A percentile compares a stretch with the other conserved stretches of the same genome.
phyloP scores from a whole-genome alignment of 148 eudicot species.

The Heliosperma pusillum region DNA sequence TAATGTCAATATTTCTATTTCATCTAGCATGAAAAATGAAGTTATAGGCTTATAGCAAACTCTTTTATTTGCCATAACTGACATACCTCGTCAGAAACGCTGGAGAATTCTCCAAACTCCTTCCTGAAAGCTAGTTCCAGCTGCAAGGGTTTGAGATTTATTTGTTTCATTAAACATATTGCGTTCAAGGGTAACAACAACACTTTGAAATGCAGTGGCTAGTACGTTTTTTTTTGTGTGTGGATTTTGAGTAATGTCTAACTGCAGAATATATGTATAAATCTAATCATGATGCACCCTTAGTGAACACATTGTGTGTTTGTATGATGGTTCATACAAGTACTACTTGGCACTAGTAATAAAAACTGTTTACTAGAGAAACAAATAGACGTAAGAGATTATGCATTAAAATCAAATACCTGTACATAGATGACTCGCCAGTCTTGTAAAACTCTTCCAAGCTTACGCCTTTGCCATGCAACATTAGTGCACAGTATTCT shows the following conservation, averaged over 20 bases:
- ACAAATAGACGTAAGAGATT: background rate
- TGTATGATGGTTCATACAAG: background rate
- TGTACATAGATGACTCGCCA: constrained; percentile 86
- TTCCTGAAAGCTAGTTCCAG: constrained; percentile 78
- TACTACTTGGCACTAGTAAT: background rate
- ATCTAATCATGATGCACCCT: too few relatives aligned
- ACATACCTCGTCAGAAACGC: constrained; percentile 67
- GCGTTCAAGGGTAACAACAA: too few relatives aligned
- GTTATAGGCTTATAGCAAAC: too few relatives aligned
- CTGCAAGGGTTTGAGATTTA: constrained; percentile 34
- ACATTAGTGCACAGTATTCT: constrained; percentile 81
- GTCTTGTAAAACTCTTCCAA: constrained; percentile 92
- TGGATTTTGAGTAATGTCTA: too few relatives aligned
- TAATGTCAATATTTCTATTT: background rate
- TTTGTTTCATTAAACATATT: too few relatives aligned
- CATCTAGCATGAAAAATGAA: background rate
- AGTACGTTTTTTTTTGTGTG: too few relatives aligned
- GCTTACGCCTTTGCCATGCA: constrained; percentile 99
- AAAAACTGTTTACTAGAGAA: background rate
- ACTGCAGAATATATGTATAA: too few relatives aligned
- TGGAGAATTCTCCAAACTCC: constrained; percentile 58
- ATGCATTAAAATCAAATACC: constrained; percentile 42
- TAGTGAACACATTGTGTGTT: too few relatives aligned
- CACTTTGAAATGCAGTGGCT: too few relatives aligned
- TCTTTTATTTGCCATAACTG: constrained; percentile 8